Base-by-base conservation (phyloP, 116 monocot species). In the Papilionanthe hybrid region DNA sequence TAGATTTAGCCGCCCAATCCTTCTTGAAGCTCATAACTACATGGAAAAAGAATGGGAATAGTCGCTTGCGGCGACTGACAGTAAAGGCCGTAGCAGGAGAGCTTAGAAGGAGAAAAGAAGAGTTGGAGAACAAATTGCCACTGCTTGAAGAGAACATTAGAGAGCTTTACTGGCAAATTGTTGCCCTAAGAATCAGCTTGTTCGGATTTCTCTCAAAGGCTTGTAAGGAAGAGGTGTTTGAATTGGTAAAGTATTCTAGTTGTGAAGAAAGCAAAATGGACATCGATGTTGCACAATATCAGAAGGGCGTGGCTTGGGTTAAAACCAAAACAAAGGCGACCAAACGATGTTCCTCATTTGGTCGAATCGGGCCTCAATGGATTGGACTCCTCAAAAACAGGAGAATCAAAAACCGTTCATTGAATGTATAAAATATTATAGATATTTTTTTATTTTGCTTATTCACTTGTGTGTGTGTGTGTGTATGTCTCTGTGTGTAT, bases 71-170 rank as follows among this genome's bases (percentile, higher is more conserved):
- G 45, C 23, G 56, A 13, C 47, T 9, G 4, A 28, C 49, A 3
- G 65, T 80, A 45, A 41, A 78, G 66, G 72, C 47, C 7, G 7
- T 41, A 11, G 55, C 41, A 32, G 80, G 25, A 1, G 63, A 72
- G 20, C 45, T 43, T 32, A 13, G 63, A 47, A 80, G 66, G 74
- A 80, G 28, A 37, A 73, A 71, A 53, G 63, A 83, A 18, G 73
- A 28, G 63, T 80, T 80, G 75, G 65, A 80, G 75, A 83, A 86
- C 30, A 44, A 28, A 1, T 41, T 83, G 77, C 5, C 60, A 49
- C 23, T 30, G 9, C 42, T 83, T n/a, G 80, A 80, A 27, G 83
- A 80, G 76, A 83, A 80, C 71, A 72, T 81, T 48, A 78, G 60
- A 47, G 80, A 81, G 78, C 53, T 86, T 25, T 83, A 78, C 20